Conservation (phyloP, 139 green algal genomes). For the Chlamydomonas sp. region DNA sequence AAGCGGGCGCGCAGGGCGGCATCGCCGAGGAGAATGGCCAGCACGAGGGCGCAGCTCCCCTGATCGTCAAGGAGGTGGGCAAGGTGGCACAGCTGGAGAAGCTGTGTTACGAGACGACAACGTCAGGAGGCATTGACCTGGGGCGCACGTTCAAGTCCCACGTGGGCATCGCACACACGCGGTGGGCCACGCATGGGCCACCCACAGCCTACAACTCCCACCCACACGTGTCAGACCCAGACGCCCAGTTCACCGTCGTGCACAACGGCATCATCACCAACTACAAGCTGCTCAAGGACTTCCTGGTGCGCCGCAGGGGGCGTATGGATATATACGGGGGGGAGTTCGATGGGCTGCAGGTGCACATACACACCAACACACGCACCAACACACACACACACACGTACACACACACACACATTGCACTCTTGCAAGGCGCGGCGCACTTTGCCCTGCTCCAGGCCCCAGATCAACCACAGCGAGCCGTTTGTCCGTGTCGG, state of each 20-base stretch:
- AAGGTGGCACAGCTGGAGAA: constrained; percentile 85
- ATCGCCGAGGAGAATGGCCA: constrained; percentile 32
- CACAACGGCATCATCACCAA: constrained; percentile 99
- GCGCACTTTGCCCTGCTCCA: too few species aligned
- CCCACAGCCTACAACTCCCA: constrained; percentile 84
- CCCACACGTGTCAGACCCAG: constrained; percentile 66
- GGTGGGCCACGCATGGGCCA: constrained; percentile 84
- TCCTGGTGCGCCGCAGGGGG: too few species aligned
- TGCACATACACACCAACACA: too few species aligned
- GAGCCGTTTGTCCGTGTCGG: too few species aligned
- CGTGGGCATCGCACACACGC: constrained; percentile 89
- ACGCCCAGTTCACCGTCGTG: constrained; percentile 90
- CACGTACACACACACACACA: too few species aligned
- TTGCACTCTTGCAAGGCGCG: too few species aligned
- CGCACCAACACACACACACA: too few species aligned
- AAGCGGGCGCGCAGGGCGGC: constrained; percentile 5
- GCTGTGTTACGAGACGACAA: constrained; percentile 32
- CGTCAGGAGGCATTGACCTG: background rate
- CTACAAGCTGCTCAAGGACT: constrained; percentile 82
- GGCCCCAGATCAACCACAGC: too few species aligned
- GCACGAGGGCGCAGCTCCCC: constrained; percentile 6
- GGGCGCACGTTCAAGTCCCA: constrained; percentile 3
- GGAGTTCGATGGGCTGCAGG: too few species aligned
- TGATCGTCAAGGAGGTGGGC: constrained; percentile 62
- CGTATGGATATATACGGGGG: too few species aligned